Conservation (phyloP, 257 asterid species). For the Striga asiatica region DNA sequence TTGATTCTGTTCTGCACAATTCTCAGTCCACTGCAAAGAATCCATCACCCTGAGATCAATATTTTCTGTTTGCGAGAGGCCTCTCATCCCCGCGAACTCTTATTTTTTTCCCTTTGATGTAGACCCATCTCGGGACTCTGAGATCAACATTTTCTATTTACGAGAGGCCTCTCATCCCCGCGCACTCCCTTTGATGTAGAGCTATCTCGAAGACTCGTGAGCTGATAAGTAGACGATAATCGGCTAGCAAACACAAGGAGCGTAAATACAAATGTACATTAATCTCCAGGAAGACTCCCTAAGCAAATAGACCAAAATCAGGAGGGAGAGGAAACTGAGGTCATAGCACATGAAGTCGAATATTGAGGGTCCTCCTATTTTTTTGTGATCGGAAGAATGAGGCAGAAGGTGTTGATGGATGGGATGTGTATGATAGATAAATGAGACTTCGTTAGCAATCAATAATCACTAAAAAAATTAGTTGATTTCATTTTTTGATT, state of each 20-base stretch:
- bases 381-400: no score
- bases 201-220: conserved; percentile 45
- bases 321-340: conserved; percentile 34
- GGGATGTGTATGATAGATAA: no score
- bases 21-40: neutral
- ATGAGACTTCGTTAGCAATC: no score
- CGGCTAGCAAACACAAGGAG: conserved; percentile 26
- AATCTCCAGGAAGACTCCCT: conserved; percentile 34
- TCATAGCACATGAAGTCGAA: conserved; percentile 27
- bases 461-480: no score
- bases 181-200: conserved; percentile 20
- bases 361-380: no score
- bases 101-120: conserved; percentile 16
- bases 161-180: neutral
- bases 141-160: no score
- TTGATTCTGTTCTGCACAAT: neutral
- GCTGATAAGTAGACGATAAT: conserved; percentile 23
- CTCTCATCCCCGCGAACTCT: neutral
- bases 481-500: no score
- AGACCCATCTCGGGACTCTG: no score
- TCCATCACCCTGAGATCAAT: no score
- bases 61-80: no score
- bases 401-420: no score
- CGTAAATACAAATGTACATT: conserved; percentile 27
- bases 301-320: conserved; percentile 21